Evolutionary conservation across 495 filamentous ascomycete species (phyloP), one percentile per base, ranked within the genome.

Genomic region (Jackrogersella multiformis): DNA sequence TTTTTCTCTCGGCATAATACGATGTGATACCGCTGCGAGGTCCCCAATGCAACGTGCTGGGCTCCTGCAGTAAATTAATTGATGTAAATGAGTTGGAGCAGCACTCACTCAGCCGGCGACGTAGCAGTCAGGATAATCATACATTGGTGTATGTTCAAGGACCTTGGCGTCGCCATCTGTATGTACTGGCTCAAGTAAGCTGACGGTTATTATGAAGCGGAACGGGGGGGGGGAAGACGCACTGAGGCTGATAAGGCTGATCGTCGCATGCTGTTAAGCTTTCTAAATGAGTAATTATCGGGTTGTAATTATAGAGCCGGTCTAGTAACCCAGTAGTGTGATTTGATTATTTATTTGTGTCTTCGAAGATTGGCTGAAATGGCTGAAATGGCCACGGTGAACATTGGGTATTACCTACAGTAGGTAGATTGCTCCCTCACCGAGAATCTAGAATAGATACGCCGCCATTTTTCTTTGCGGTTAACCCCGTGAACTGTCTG

Each of bases 41-140:
- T 46, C 44, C 44, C 36, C 10, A 44, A 65, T 62, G 61, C 32
- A 32, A 57, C 61, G 26, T 56, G 56, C 34, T 24, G 51, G n/a
- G 61, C 45, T 46, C 9, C 54, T 38, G 21, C 9, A 34, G 35
- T 34, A 61, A 45, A 65, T 70, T 65, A 65, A 64, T 59, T 68
- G 12, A 21, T 48, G 23, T 24, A 52, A 53, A 61, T 62, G 28
- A 51, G 56, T 38, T 46, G 24, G 34, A 20, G 45, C 13, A n/a
- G 36, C 12, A 7, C 18, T 62, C 51, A 46, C 36, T 41, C 20
- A 18, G 36, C 35, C 28, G 28, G 36, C 7, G 15, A 24, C 39
- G 38, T 54, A 46, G 26, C 38, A 64, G 15, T 34, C 48, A 44
- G 53, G 66, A 59, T 69, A 64, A 64, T 52, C 39, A 35, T 49